Conservation (phyloP, 2,329 filamentous ascomycete species). For the Tolypocladium sp. region DNA sequence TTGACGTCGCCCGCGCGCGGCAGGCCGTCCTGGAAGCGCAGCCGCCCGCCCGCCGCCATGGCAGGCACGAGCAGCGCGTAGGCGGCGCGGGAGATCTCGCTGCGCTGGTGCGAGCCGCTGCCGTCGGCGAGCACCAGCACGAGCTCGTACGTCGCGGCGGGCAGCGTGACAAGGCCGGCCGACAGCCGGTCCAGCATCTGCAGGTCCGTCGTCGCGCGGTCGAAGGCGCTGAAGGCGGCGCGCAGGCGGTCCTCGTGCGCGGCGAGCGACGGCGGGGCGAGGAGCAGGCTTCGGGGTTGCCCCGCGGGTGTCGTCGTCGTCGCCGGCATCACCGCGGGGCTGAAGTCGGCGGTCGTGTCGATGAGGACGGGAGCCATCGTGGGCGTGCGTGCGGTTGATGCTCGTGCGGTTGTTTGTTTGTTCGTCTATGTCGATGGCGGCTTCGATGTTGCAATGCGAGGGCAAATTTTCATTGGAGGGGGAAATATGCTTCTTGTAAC, state of each 20-base stretch:
- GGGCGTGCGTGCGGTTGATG: neutral
- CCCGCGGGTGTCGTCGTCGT: slow-evolving; percentile 14
- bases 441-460: neutral
- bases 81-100: slow-evolving; percentile 50
- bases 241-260: slow-evolving; percentile 73
- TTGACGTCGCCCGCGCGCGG: slow-evolving; percentile 40
- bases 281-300: slow-evolving; percentile 59
- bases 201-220: slow-evolving; percentile 72
- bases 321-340: slow-evolving; percentile 14
- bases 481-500: neutral
- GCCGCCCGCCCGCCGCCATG: slow-evolving; percentile 58
- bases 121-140: slow-evolving; percentile 74
- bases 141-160: slow-evolving; percentile 69
- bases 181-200: slow-evolving; percentile 96
- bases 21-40: slow-evolving; percentile 63
- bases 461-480: neutral
- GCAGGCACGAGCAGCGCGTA: slow-evolving; percentile 61
- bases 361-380: slow-evolving; percentile 45
- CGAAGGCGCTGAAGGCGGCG: slow-evolving; percentile 60
- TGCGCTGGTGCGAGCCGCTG: slow-evolving; percentile 49
- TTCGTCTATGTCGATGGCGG: neutral
- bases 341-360: slow-evolving; percentile 47
- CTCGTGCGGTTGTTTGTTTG: neutral
- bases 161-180: slow-evolving; percentile 69
- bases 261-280: slow-evolving; percentile 84